These are phyloP conservation scores for Candida nitratophila DNA, from an alignment of 805 yeast species.

Conservation along the genomic window DNA sequence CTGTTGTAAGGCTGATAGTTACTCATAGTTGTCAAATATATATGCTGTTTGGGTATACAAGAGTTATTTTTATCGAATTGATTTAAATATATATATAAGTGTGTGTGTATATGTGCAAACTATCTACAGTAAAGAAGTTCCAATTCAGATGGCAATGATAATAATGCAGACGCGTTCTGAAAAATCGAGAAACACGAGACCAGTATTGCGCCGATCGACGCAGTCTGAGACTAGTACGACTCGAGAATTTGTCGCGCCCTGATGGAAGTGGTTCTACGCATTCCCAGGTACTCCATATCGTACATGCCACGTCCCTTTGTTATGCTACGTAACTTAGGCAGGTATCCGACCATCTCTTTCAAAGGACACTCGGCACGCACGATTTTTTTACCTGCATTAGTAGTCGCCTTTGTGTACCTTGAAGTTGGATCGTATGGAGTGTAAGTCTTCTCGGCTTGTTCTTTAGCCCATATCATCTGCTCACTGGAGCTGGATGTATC, in stretches of 20 bases:
- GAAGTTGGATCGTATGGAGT: constrained; percentile 74
- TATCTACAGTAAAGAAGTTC: background rate
- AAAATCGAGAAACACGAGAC: background rate
- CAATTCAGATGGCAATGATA: background rate
- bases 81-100: too few relatives aligned
- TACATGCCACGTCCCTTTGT: constrained; percentile 88
- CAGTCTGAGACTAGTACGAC: background rate
- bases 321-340: constrained; percentile 66
- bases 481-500: constrained; percentile 22
- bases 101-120: background rate
- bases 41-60: too few relatives aligned
- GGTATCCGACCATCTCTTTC: constrained; percentile 85
- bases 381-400: constrained; percentile 36
- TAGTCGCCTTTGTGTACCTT: constrained; percentile 21
- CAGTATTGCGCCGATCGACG: background rate
- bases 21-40: background rate
- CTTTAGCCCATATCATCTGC: constrained; percentile 38
- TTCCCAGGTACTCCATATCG: constrained; percentile 69
- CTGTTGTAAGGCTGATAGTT: constrained; percentile 32
- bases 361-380: constrained; percentile 81
- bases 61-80: too few relatives aligned
- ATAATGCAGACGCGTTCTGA: background rate
- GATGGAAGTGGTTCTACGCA: constrained; percentile 58
- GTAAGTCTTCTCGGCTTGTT: constrained; percentile 55
- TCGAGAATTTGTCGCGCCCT: constrained; percentile 32